These are phyloP conservation scores for Mayamaea pseudoterrestris DNA, from an alignment of 108 stramenopile genomes.

Conservation along the genomic window DNA sequence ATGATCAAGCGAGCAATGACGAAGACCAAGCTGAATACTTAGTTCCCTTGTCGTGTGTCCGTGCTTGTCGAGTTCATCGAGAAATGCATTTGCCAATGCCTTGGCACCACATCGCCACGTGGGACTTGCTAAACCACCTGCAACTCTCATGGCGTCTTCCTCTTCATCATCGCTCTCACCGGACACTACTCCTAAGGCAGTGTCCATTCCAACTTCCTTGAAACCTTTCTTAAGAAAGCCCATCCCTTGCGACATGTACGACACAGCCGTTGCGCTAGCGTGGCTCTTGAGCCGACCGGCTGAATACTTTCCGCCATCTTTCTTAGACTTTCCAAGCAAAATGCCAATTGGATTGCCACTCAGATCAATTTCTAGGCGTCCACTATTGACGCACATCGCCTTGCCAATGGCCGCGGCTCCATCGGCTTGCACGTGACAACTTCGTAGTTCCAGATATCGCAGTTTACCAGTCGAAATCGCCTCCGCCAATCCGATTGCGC, in stretches of 20 bases:
- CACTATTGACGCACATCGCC: slow-evolving; percentile 2
- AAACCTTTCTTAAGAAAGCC: slow-evolving; percentile 44
- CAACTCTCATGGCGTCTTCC: slow-evolving; percentile 26
- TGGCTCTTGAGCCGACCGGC: slow-evolving; percentile 49
- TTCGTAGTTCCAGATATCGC: slow-evolving; percentile 33
- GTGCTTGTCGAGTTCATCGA: slow-evolving; percentile 7
- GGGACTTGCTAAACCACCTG: background rate
- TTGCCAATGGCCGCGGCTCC: slow-evolving; percentile 47
- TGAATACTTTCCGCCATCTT: slow-evolving; percentile 35
- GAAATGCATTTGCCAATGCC: slow-evolving; percentile 34
- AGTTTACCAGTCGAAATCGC: slow-evolving; percentile 34
- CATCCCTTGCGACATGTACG: slow-evolving; percentile 53
- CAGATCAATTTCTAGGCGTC: slow-evolving; percentile 20
- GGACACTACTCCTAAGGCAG: slow-evolving; percentile 4
- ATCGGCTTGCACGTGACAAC: slow-evolving; percentile 57
- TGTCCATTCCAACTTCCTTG: slow-evolving; percentile 38
- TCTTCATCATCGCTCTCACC: slow-evolving; percentile 57
- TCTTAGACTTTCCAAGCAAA: slow-evolving; percentile 32
- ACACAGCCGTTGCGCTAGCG: slow-evolving; percentile 50
- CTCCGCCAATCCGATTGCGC: slow-evolving; percentile 41
- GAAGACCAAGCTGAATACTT: slow-evolving; percentile 25
- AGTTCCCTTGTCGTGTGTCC: background rate
- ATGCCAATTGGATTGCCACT: slow-evolving; percentile 74
- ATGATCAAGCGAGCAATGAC: slow-evolving; percentile 52
- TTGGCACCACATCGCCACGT: slow-evolving; percentile 46